Base-by-base conservation (phyloP, 306 rosid genomes). In the Dalbergia cultrata region DNA sequence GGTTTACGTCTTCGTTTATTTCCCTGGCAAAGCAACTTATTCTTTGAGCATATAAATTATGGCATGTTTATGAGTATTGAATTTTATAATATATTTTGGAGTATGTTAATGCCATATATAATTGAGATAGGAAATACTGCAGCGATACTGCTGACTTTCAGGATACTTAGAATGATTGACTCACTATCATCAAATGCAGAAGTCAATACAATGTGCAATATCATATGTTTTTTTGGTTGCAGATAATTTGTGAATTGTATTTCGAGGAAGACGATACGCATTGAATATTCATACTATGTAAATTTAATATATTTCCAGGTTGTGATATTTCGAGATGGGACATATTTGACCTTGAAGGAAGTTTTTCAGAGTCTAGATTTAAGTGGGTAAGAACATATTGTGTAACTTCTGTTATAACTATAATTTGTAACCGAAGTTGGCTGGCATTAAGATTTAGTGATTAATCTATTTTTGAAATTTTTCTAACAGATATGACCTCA, bases 271-370 rank as follows among this genome's bases (percentile, higher is more conserved):
- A 43, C 41, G 54, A 75, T 66, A 22, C 67, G 70, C 26, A 35
- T 45, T 62, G 79, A 1, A 56, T 43, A 60, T 67, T 85, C 70
- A 39, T 45, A 74, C 72, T 71, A 72, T 68, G 58, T 56, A 66
- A 64, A 58, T 60, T 37, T 80, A 5, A 85, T 61, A 77, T 70
- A 71, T 81, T 11, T 80, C 74, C 85, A 93, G 99, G 99, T 96
- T 86, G 99, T 96, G 62, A 96, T 96, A 83, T 96, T 96, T 92
- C 94, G 98, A 87, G 99, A 96, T 84, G 99, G 98, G 54, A 96
- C 99, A 60, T 96, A 96, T 91, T 86, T 96, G 92, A 96, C 99
- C 62, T 85, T 96, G 89, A 92, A 89, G 84, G 99, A 96, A 89
- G 99, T 93, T 82, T 96, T 96, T 84, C 92, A 93, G 97, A 96